Evolutionary conservation across 805 yeast species (phyloP), one percentile per base, ranked within the genome.

Genomic region (Suhomyces canberraensis): DNA sequence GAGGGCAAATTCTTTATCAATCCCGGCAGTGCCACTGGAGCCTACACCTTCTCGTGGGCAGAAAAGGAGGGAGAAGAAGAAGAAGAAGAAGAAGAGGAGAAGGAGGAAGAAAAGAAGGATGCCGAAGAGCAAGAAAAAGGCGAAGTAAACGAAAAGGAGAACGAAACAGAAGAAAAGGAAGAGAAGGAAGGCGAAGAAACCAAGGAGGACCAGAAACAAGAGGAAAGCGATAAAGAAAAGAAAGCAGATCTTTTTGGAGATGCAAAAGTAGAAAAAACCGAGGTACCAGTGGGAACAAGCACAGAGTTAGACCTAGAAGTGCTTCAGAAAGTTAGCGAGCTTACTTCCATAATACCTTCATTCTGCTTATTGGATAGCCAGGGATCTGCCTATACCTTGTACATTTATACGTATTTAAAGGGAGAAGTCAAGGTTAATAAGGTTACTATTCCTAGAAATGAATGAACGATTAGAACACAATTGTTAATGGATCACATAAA

Each of bases 21-120:
- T 57, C 98, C 98, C 0, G 98, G 98, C 0, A 84, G 95, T 54
- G 95, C 95, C 28, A 90, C 97, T 0, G 98, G 98, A 17, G 96
- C 97, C 0, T 78, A 75, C 46, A 73, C 75, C 29, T 74, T 84
- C 21, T 82, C 80, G 51, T 78, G 80, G 63, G 80, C 80, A 40
- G 71, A 67, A 5, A 73, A 69, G 2, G 78, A 74, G 14, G 61
- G 54, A 1, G 81, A 73, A 3, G 70, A 72, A 3, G 64, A 56
- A 3, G 51, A 49, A 1, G 57, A 57, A 21, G 61, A 60, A 16
- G 52, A 48, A 15, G 55, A 40, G 17, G 47, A 45, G 13, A 25
- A 39, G 9, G 33, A 26, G 20, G 31, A 16, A 35, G 36, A 18
- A 33, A 30, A 26, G 44, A 51, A 45, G 11, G 48, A 40, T 22